Conservation (phyloP, 176 grass and related monocot genomes). For the Tillandsia leiboldiana region DNA sequence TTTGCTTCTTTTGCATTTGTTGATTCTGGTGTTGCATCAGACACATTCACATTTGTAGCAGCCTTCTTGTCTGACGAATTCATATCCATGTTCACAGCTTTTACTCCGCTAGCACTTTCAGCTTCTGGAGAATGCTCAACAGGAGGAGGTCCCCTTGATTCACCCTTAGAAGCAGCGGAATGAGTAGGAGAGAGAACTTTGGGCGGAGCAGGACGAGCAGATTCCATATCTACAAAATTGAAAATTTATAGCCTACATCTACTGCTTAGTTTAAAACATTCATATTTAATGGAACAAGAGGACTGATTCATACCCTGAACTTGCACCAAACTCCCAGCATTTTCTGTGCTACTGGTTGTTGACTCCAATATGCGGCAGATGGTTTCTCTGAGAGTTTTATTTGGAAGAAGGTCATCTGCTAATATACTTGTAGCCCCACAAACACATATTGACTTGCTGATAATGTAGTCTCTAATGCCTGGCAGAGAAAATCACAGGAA, state of each 20-base stretch:
- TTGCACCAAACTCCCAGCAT: constrained; percentile 64
- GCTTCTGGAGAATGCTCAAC: constrained; percentile 49
- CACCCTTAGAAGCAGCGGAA: constrained; percentile 81
- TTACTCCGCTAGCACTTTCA: constrained; percentile 41
- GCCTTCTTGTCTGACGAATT: constrained; percentile 47
- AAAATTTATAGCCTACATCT: constrained; percentile 15
- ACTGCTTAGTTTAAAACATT: not conserved
- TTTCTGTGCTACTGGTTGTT: constrained; percentile 86
- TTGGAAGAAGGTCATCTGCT: constrained; percentile 90
- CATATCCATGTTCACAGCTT: constrained; percentile 32
- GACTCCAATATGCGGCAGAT: constrained; percentile 87
- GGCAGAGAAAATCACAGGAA: constrained; percentile 19
- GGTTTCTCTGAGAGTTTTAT: constrained; percentile 89
- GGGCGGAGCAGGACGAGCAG: constrained; percentile 46
- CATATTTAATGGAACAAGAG: constrained; percentile 3
- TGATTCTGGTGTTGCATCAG: constrained; percentile 47
- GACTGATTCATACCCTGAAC: constrained; percentile 46
- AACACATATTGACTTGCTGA: constrained; percentile 61
- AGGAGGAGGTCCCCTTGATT: constrained; percentile 38
- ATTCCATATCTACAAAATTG: constrained; percentile 63
- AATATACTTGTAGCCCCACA: constrained; percentile 89
- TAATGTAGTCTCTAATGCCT: constrained; percentile 96
- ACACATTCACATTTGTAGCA: constrained; percentile 25
- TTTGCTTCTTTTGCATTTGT: constrained; percentile 43
- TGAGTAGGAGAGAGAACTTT: constrained; percentile 65